Evolutionary conservation across 345 rosid genomes (phyloP).

Genomic region (Ceriops zippeliana): DNA sequence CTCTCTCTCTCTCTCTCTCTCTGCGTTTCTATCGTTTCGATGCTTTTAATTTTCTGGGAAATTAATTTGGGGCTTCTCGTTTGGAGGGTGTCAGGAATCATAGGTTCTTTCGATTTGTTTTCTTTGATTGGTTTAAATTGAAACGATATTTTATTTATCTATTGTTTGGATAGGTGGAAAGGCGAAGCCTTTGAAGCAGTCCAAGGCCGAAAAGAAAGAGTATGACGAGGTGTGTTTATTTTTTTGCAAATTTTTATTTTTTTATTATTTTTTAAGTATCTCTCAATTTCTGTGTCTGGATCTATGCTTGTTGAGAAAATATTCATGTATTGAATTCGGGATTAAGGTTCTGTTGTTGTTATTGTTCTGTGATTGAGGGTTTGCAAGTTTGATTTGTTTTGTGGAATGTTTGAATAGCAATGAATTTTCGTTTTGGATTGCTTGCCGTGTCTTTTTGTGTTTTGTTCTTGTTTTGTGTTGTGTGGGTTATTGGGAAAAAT

Average conservation of each 20-base stretch:
- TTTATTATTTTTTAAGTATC: neutral
- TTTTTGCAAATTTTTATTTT: no score
- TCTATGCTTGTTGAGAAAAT: no score
- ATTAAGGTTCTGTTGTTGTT: no score
- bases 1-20: neutral
- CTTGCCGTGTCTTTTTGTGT: no score
- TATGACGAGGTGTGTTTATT: constrained; percentile 61
- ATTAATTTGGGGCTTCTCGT: neutral
- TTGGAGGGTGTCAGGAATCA: neutral
- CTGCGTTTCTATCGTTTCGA: neutral
- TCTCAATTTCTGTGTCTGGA: neutral
- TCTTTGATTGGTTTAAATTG: neutral
- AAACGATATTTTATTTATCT: neutral
- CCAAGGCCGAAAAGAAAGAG: constrained; percentile 62
- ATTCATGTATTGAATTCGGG: no score
- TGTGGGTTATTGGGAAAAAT: no score
- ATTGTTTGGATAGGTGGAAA: constrained; percentile 51
- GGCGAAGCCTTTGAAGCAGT: constrained; percentile 82
- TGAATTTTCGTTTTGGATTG: no score
- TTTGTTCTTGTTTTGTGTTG: no score
- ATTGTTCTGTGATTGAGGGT: neutral
- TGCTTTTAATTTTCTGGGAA: neutral
- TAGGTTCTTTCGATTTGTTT: neutral
- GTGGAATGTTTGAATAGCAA: no score
- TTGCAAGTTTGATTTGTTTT: neutral